A percentile compares a stretch with the other conserved stretches of the same genome.
phyloP scores from a whole-genome alignment of 352 stramenopile species.

The Pythium dissimile region DNA sequence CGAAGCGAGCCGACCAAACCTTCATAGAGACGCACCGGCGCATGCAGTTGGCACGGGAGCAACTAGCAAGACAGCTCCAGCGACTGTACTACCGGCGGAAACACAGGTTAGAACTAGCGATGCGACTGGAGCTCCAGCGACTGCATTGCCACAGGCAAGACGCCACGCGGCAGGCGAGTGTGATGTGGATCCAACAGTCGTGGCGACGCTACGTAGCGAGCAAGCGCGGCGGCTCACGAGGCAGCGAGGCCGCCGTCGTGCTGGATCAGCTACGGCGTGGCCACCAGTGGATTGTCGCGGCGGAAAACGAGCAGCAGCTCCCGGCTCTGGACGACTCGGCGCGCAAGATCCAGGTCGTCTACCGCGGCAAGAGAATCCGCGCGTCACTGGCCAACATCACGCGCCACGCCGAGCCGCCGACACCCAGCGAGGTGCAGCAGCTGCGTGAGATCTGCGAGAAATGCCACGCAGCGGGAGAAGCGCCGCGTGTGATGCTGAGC shows the following conservation, averaged over 20 bases:
- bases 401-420: slow-evolving; percentile 18
- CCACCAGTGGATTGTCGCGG: slow-evolving; percentile 29
- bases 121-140: neutral
- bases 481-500: neutral
- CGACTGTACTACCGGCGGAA: slow-evolving; percentile 34
- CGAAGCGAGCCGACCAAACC: slow-evolving; percentile 27
- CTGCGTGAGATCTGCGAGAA: slow-evolving; percentile 28
- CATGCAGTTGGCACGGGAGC: slow-evolving; percentile 26
- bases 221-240: neutral
- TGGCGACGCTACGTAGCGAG: slow-evolving; percentile 31
- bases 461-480: slow-evolving; percentile 18
- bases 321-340: slow-evolving; percentile 32
- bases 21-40: slow-evolving; percentile 38
- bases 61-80: slow-evolving; percentile 45
- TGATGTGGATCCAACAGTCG: slow-evolving; percentile 30
- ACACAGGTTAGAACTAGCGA: slow-evolving; percentile 5
- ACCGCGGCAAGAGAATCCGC: slow-evolving; percentile 43
- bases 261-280: slow-evolving; percentile 38
- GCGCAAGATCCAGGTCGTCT: slow-evolving; percentile 51
- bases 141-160: slow-evolving; percentile 3
- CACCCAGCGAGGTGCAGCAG: slow-evolving; percentile 27
- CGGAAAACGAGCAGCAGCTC: neutral
- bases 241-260: slow-evolving; percentile 30
- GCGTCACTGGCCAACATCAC: slow-evolving; percentile 35
- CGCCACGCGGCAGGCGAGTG: slow-evolving; percentile 12